phyloP scores from a whole-genome alignment of 805 yeast genomes.

The Starmerella vaccinii region DNA sequence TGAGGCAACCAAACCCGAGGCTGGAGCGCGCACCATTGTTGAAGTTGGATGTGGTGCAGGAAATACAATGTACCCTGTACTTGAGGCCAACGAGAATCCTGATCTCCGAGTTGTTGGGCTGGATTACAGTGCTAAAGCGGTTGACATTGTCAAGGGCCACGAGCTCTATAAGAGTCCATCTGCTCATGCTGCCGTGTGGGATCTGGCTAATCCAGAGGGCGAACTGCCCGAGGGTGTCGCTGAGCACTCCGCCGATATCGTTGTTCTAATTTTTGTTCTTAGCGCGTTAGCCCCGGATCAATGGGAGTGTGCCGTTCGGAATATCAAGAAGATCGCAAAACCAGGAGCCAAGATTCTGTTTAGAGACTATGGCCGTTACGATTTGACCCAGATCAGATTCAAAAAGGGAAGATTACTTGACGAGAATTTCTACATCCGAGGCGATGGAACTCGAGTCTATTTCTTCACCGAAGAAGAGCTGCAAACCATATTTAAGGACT shows the following conservation, averaged over 20 bases:
- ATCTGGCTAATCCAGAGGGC: conserved; percentile 67
- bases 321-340: conserved; percentile 61
- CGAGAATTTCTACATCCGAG: conserved; percentile 90
- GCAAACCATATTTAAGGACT: conserved; percentile 55
- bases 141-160: conserved; percentile 64
- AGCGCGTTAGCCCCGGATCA: conserved; percentile 86
- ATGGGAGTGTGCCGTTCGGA: conserved; percentile 72
- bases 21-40: conserved; percentile 61
- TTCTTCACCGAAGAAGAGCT: conserved; percentile 93
- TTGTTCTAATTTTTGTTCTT: conserved; percentile 91
- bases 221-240: conserved; percentile 74
- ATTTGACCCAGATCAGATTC: conserved; percentile 87
- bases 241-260: conserved; percentile 73
- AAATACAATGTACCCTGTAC: conserved; percentile 85
- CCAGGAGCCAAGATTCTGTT: conserved; percentile 88
- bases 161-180: conserved; percentile 48
- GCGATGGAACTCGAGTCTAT: conserved; percentile 96
- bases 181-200: conserved; percentile 91
- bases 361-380: conserved; percentile 93
- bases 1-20: conserved; percentile 61
- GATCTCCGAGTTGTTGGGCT: conserved; percentile 66
- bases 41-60: conserved; percentile 99
- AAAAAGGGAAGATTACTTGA: conserved; percentile 78
- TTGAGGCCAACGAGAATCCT: conserved; percentile 74
- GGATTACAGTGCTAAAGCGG: conserved; percentile 84